Percentiles rank a stretch among this genome's conserved stretches.
These are phyloP conservation scores for Elsinoe fawcettii DNA, from an alignment of 2,329 filamentous ascomycete genomes.

Conservation along the genomic window DNA sequence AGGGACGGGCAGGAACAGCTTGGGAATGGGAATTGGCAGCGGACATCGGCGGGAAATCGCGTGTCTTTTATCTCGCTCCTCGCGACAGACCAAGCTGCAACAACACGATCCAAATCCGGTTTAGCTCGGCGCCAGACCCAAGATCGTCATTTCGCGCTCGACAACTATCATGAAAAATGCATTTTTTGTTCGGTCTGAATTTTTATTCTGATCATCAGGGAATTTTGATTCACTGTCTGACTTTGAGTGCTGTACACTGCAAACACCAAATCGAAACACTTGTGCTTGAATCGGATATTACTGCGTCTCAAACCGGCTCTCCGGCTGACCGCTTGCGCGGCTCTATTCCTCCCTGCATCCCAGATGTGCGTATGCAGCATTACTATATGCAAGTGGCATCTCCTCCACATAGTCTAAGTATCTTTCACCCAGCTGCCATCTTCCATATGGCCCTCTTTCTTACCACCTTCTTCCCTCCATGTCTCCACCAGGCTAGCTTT, in stretches of 20 bases:
- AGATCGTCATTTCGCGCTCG: neutral
- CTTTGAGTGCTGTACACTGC: neutral
- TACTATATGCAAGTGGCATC: neutral
- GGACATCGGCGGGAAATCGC: slow-evolving; percentile 5
- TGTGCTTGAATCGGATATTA: neutral
- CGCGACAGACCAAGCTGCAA: neutral
- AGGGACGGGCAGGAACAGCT: neutral
- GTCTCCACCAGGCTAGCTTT: slow-evolving; percentile 71
- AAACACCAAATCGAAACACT: neutral
- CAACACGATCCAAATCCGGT: neutral
- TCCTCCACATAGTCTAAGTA: slow-evolving; percentile 30
- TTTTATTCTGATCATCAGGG: neutral
- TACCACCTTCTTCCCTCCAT: slow-evolving; percentile 55
- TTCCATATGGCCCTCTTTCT: slow-evolving; percentile 49
- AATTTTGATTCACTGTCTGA: neutral
- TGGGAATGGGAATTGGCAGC: slow-evolving; percentile 10
- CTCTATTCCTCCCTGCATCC: neutral
- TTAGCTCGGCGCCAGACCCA: slow-evolving; percentile 1
- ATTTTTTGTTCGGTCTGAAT: neutral
- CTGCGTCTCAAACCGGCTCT: neutral
- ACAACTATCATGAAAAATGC: slow-evolving; percentile 1
- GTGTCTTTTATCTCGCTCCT: slow-evolving; percentile 6
- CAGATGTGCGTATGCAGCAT: neutral
- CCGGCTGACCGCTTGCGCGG: neutral
- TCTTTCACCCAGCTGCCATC: slow-evolving; percentile 56